Percentiles rank a stretch among this genome's conserved stretches.
Conservation (phyloP, 768 basidiomycete genomes). For the Sarcomyxa edulis region DNA sequence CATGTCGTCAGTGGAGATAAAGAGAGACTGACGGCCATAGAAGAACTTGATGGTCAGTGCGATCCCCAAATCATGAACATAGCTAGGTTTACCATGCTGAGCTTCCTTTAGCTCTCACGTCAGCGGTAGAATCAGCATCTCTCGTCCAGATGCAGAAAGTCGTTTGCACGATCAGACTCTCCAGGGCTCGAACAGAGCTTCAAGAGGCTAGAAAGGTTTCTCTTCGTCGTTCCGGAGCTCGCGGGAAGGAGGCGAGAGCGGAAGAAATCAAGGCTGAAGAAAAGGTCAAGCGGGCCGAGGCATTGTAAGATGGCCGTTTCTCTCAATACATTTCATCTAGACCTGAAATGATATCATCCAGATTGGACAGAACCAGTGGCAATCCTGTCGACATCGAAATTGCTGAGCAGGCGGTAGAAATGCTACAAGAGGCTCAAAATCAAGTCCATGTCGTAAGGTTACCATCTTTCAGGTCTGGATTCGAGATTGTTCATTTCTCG, state of each 20-base stretch:
- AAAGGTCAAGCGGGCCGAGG: conserved; percentile 26
- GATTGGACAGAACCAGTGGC: too few relatives aligned
- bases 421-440: conserved; percentile 13
- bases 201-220: conserved; percentile 48
- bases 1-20: conserved; percentile 41
- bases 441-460: too few relatives aligned
- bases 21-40: conserved; percentile 24
- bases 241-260: conserved; percentile 52
- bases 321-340: too few relatives aligned
- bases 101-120: conserved; percentile 24
- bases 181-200: conserved; percentile 24
- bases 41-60: conserved; percentile 21
- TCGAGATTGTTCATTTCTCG: background rate
- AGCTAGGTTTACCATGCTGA: too few relatives aligned
- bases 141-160: conserved; percentile 16
- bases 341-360: too few relatives aligned
- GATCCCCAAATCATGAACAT: conserved; percentile 6
- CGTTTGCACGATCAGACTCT: conserved; percentile 20
- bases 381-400: conserved; percentile 8
- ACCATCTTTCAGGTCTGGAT: conserved; percentile 2
- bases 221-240: conserved; percentile 43
- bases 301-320: too few relatives aligned
- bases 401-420: conserved; percentile 11
- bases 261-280: conserved; percentile 41
- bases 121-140: conserved; percentile 19